Base-by-base conservation (phyloP, 371 early-diverging fungal genomes). In the Rhizopus stolonifer region DNA sequence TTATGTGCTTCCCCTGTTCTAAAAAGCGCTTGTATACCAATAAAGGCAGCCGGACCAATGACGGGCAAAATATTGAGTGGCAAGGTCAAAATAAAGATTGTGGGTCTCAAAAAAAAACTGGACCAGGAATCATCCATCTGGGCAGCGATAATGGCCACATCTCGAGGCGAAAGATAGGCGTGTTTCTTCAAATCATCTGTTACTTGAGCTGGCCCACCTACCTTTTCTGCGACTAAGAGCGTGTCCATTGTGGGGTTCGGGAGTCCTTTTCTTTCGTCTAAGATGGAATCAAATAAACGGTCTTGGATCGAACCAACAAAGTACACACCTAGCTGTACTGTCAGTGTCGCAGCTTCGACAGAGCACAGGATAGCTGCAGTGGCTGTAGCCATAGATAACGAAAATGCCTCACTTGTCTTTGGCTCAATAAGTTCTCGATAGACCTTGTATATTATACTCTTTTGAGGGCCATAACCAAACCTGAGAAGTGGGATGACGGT, bases 11-110 rank as follows among this genome's bases (percentile, higher is more conserved):
- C 46, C 11, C 71, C 71, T 4, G 67, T 71, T 23, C 54, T 33
- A n/a, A 61, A 60, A n/a, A 67, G 32, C 9, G 61, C 75, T 46
- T 75, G 69, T 14, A 75, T 63, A 1, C 53, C 45, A 3, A 75
- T 15, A 42, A 71, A 75, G 7, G 51, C 42, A 22, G 52, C 34
- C 2, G 71, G 69, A 2, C 75, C 75, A 8, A 61, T 43, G 2
- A 69, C 51, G 42, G 75, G 75, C 9, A 75, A 49, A 15, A 67
- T 7, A 18, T 66, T 69, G 9, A 75, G 46, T 7, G 75, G 75
- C 22, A 75, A 44, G 0, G 72, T 65, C 36, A 58, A 44, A 2
- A 75, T 19, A 38, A 62, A 75, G 4, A 75, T 36, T 8, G 55
- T 34, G 8, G 69, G 58, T 42, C 59, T 45, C 11, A 74, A 40